Evolutionary conservation across 306 rosid genomes (phyloP), one percentile per base, ranked within the genome.

Genomic region (Cicer judaicum): DNA sequence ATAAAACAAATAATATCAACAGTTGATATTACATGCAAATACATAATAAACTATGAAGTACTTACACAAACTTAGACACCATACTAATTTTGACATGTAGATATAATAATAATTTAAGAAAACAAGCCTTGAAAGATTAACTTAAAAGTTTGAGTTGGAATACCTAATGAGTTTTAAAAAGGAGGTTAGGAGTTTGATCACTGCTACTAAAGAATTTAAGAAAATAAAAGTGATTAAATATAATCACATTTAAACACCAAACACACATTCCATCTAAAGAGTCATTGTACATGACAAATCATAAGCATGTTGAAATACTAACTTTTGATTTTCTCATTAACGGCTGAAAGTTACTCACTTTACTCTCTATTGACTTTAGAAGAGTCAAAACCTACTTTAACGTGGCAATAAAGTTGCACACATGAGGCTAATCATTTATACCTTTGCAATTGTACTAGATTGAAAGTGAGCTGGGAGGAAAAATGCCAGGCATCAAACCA

Each of bases 401-500:
- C 57, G 10, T 56, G 5, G 8, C 50, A 75, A 64, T 70, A 42
- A 42, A 67, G 68, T 21, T 29, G 24, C 10, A 76, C 42, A 44
- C 44, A 13, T 61, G 1, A 69, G 75, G 60, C 84, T 80, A 62
- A 43, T 78, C 60, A 55, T 88, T 60, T 42, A 44, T 53, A 19
- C 49, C 12, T 73, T 13, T 66, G 47, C 43, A 64, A 80, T 72
- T 82, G 50, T 77, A 65, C 82, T 48, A 94, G 99, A 67, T 86
- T 73, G 80, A 84, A 75, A 85, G 86, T 78, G 80, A 85, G 87
- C 68, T 90, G 24, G 85, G 84, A 78, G 88, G 87, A 81, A 92
- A 76, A 81, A 82, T 94, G 91, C 93, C 96, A 72, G 77, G 82
- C 80, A 68, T 92, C 74, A 94, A 92, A 74, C 99, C 99, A 76